Evolutionary conservation across 192 early-diverging fungal genomes (phyloP), one percentile per base, ranked within the genome.

Genomic region (Haplosporangium gracile): DNA sequence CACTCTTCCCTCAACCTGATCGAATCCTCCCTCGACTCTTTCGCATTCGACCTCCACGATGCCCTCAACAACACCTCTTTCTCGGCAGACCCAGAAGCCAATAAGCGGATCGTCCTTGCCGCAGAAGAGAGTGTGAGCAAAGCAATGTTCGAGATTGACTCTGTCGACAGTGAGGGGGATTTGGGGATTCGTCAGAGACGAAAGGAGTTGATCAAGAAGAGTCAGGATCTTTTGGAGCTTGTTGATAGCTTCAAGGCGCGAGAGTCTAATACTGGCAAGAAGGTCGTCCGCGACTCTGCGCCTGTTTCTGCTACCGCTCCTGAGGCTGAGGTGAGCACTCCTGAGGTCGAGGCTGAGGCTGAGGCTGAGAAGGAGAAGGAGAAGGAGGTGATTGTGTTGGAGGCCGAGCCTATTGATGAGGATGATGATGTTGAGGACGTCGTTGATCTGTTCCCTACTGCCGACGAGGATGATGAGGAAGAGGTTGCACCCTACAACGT

Each of bases 1-100:
- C 83, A 77, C 73, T 85, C 75, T 4, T 69, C 76, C 29, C 75
- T 85, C 40, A 85, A 85, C 49, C 49, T 80, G 55, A 85, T 85
- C 63, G 83, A 85, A 15, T 85, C 83, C 26, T 43, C 78, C 8
- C 38, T 85, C 6, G 78, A 85, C 47, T 70, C 69, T 4, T 70
- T 85, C n/a, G 22, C 78, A 0, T 53, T 22, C 18, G 78, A 80
- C 18, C 57, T 85, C 43, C 43, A 45, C 11, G 71, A 75, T 8
- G 68, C 77, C 11, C 42, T 74, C 32, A n/a, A 39, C 32, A 5
- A 38, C 5, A 10, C 24, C 20, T 38, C 55, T 2, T 2, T 22
- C 34, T 32, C 29, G 1, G 11, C n/a, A 0, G 45, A 49, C 15
- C 43, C 11, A 24, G 51, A 70, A 15, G 1, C 24, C 2, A 51